Base-by-base conservation (phyloP, 2,329 filamentous ascomycete genomes). In the Penicillium sp. region DNA sequence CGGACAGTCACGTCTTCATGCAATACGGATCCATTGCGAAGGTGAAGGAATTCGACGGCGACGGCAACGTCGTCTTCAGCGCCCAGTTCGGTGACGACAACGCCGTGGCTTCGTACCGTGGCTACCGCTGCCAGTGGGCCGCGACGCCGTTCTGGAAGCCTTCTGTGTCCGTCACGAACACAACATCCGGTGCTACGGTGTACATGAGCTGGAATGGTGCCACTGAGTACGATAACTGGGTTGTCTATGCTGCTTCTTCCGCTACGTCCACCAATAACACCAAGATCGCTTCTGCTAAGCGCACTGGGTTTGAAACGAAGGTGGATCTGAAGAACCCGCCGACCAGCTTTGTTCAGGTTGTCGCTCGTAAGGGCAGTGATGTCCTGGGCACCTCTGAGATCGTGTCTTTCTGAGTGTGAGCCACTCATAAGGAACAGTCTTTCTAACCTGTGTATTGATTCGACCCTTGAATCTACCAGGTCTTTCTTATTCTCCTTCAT, bases 161-260 rank as follows among this genome's bases (percentile, higher is more conserved):
- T 8, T 59, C 60, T 14, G 47, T 54, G 24, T 46, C 55, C 9
- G 49, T 59, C 8, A 39, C 49, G 8, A 45, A 32, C 7, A 55
- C 54, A 10, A 43, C 36, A 4, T 24, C 29, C 4, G 47, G 24
- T 24, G 47, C 32, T n/a, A 53, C 51, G 2, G 56, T 73, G 5
- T 72, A 70, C 55, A 73, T 75, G 67, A 75, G 72, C 58, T 75
- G 73, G 71, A 72, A 72, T 36, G 72, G 72, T 13, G 72, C 72
- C 8, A 75, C 72, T 1, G 72, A 74, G 29, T 61, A 64, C 45
- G 62, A 64, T 36, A 61, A 58, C 22, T 61, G 74, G 73, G 68
- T 67, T 16, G 51, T 77, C 4, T 72, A 71, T 43, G 60, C 62
- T 8, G 61, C 60, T 27, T 21, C 59, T 1, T 60, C 62, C 6